Conservation (phyloP, 495 filamentous ascomycete genomes). For the Achaetomiella virescens region DNA sequence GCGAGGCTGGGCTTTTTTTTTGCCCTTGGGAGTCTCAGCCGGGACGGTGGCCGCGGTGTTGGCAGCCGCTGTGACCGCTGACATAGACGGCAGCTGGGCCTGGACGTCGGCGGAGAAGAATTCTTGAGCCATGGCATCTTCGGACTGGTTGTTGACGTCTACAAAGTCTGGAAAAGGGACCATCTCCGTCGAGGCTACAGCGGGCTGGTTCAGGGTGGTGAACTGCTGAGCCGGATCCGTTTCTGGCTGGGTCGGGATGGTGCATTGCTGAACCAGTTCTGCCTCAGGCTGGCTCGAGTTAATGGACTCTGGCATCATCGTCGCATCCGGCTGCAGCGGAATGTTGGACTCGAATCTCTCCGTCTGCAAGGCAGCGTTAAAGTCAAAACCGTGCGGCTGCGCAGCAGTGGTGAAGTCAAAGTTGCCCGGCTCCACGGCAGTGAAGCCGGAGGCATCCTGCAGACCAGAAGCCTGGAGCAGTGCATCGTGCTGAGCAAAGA, state of each 20-base stretch:
- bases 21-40: background rate
- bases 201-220: background rate
- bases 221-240: background rate
- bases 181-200: background rate
- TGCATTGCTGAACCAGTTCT: background rate
- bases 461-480: background rate
- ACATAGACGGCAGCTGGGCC: conserved; percentile 2
- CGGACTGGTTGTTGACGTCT: background rate
- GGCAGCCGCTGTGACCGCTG: background rate
- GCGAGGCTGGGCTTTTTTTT: background rate
- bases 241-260: background rate
- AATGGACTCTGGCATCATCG: too few species aligned
- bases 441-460: too few species aligned
- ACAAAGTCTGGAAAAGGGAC: too few species aligned
- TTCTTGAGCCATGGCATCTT: background rate
- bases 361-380: too few species aligned
- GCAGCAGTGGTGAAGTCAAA: too few species aligned
- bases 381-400: too few species aligned
- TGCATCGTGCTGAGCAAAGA: background rate
- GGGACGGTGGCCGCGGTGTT: background rate
- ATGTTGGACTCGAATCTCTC: too few species aligned
- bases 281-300: too few species aligned
- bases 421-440: too few species aligned
- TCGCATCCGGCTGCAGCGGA: too few species aligned
- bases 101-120: conserved; percentile 5